Conservation (phyloP, 2,329 filamentous ascomycete genomes). For the Aureobasidium uvarum region DNA sequence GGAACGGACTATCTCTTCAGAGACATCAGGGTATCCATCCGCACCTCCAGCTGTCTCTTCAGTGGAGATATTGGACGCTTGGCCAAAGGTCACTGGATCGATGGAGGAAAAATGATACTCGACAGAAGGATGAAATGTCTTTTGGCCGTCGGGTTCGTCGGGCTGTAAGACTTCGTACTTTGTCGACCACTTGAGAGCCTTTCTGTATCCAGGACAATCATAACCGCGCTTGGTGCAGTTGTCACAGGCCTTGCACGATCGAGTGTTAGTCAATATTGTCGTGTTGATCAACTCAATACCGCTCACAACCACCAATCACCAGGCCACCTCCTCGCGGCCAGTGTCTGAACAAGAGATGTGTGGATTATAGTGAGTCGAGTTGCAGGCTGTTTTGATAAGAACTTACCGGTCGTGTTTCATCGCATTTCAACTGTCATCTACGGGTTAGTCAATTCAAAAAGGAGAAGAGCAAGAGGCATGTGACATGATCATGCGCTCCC, state of each 20-base stretch:
- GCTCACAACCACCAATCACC: background rate
- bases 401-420: constrained; percentile 42
- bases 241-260: constrained; percentile 37
- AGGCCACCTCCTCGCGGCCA: no score
- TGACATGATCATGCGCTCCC: background rate
- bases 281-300: background rate
- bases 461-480: background rate
- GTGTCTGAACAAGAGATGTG: background rate
- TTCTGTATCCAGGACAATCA: constrained; percentile 49
- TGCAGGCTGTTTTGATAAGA: background rate
- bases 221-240: constrained; percentile 47
- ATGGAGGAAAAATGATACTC: constrained; percentile 29
- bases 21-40: background rate
- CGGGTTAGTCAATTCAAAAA: background rate
- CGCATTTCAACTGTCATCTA: constrained; percentile 41
- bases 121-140: constrained; percentile 23
- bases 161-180: constrained; percentile 50
- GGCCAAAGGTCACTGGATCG: constrained; percentile 27
- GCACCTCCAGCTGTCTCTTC: background rate
- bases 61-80: background rate
- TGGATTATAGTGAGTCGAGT: background rate
- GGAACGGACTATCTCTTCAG: background rate
- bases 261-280: background rate
- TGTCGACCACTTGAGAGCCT: constrained; percentile 50
- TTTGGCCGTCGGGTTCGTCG: constrained; percentile 23